Percentiles rank a stretch among this genome's conserved stretches.
Evolutionary conservation across 495 filamentous ascomycete genomes (phyloP).

Genomic region (Penicilliopsis zonata): DNA sequence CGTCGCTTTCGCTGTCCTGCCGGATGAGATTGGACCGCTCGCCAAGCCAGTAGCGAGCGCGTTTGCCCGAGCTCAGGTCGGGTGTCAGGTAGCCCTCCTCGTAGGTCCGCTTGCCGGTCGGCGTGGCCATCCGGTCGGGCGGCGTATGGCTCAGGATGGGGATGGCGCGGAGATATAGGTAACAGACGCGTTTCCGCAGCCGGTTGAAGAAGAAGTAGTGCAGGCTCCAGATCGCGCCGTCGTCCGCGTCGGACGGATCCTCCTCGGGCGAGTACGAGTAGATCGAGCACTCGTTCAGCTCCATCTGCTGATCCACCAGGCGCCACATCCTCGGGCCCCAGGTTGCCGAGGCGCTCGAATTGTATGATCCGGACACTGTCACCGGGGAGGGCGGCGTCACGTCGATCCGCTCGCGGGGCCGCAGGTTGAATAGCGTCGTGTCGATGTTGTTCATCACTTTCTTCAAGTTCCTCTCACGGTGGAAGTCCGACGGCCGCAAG

Average conservation of each 20-base stretch:
- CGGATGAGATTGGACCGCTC: slow-evolving; percentile 36
- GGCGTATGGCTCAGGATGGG: slow-evolving; percentile 65
- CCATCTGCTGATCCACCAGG: slow-evolving; percentile 85
- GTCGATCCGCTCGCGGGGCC: slow-evolving; percentile 43
- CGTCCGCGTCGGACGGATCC: slow-evolving; percentile 82
- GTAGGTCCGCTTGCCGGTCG: slow-evolving; percentile 33
- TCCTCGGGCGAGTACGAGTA: slow-evolving; percentile 78
- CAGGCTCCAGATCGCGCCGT: slow-evolving; percentile 84
- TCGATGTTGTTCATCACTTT: slow-evolving; percentile 76
- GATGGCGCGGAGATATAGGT: slow-evolving; percentile 78
- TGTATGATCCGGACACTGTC: slow-evolving; percentile 32
- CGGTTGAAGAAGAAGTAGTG: slow-evolving; percentile 99
- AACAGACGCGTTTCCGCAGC: slow-evolving; percentile 81
- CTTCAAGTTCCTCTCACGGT: slow-evolving; percentile 59
- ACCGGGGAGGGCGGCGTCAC: slow-evolving; percentile 33
- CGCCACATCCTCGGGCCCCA: slow-evolving; percentile 89
- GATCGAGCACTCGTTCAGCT: slow-evolving; percentile 65
- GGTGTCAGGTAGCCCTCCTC: slow-evolving; percentile 38
- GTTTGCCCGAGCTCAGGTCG: slow-evolving; percentile 53
- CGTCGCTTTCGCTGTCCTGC: slow-evolving; percentile 33
- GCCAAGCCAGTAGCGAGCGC: slow-evolving; percentile 75
- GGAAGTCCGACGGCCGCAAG: slow-evolving; percentile 78
- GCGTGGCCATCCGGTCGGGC: slow-evolving; percentile 28
- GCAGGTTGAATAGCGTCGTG: slow-evolving; percentile 70
- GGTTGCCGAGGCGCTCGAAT: slow-evolving; percentile 22